Evolutionary conservation across 805 yeast species (phyloP).

Genomic region (Zygoascus biomembranicola): DNA sequence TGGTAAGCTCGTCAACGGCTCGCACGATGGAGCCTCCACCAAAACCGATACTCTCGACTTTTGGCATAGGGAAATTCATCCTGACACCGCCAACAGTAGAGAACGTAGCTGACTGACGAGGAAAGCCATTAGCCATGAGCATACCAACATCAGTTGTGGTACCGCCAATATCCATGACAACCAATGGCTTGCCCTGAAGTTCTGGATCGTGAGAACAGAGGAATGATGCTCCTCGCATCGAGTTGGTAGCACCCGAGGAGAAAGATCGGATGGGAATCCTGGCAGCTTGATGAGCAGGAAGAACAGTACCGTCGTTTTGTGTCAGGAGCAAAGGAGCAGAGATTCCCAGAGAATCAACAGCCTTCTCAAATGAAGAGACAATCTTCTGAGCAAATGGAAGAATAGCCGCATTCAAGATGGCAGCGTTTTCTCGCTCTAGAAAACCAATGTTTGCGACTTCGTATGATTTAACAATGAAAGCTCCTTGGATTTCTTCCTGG

Average conservation of each 20-base stretch:
- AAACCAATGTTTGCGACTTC: conserved; percentile 37
- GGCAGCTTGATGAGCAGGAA: conserved; percentile 34
- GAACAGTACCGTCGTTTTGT: conserved; percentile 43
- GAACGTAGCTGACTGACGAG: conserved; percentile 38
- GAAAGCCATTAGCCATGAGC: conserved; percentile 39
- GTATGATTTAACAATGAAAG: conserved; percentile 33
- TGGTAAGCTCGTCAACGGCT: conserved; percentile 1
- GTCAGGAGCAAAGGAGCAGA: conserved; percentile 35
- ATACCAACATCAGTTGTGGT: conserved; percentile 46
- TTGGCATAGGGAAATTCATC: conserved; percentile 42
- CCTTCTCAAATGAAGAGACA: conserved; percentile 32
- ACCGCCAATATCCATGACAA: conserved; percentile 45
- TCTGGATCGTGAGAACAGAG: conserved; percentile 26
- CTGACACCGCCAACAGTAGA: conserved; percentile 40
- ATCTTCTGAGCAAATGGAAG: conserved; percentile 35
- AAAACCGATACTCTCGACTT: conserved; percentile 40
- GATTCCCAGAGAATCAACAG: conserved; percentile 32
- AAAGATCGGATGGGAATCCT: conserved; percentile 38
- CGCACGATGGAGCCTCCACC: conserved; percentile 43
- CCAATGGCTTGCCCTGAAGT: conserved; percentile 21
- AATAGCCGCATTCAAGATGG: conserved; percentile 36
- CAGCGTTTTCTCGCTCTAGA: conserved; percentile 40
- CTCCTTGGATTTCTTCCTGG: conserved; percentile 29
- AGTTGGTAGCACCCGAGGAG: conserved; percentile 41
- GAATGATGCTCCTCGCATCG: conserved; percentile 33